Conservation (phyloP, 2,329 filamentous ascomycete species). For the Ophiostoma pallidulum region DNA sequence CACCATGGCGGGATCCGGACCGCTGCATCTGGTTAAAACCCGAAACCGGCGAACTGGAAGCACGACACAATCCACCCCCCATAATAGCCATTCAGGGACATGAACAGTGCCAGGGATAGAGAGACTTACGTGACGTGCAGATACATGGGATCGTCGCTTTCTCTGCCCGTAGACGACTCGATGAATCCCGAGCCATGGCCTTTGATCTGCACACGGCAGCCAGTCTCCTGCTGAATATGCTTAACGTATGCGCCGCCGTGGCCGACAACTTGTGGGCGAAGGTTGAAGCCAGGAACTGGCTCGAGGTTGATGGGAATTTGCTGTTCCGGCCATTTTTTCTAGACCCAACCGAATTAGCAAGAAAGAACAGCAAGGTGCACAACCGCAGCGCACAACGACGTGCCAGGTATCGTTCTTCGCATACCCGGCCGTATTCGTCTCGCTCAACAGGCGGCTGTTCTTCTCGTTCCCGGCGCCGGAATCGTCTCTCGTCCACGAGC, state of each 20-base stretch:
- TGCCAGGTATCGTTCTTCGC: no score
- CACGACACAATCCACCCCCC: no score
- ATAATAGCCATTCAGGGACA: no score
- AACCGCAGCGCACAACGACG: neutral
- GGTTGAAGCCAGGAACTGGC: conserved; percentile 86
- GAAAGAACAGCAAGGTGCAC: no score
- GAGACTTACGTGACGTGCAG: conserved; percentile 78
- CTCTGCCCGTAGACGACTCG: conserved; percentile 74
- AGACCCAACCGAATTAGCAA: neutral
- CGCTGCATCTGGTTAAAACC: conserved; percentile 42
- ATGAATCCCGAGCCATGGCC: conserved; percentile 91
- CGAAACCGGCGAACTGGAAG: no score
- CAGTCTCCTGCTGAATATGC: conserved; percentile 91
- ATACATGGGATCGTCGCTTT: conserved; percentile 95
- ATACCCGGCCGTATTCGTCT: conserved; percentile 81
- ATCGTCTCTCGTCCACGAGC: conserved; percentile 86
- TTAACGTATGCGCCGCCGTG: conserved; percentile 94
- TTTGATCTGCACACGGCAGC: conserved; percentile 96
- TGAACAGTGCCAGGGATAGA: no score
- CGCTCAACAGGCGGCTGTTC: conserved; percentile 53
- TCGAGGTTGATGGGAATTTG: conserved; percentile 87
- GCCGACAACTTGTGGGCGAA: conserved; percentile 91
- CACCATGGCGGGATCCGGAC: conserved; percentile 79
- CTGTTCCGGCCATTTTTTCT: conserved; percentile 98
- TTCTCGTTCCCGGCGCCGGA: conserved; percentile 64